Evolutionary conservation across 345 rosid genomes (phyloP).

Genomic region (Dipteronia dyeriana): DNA sequence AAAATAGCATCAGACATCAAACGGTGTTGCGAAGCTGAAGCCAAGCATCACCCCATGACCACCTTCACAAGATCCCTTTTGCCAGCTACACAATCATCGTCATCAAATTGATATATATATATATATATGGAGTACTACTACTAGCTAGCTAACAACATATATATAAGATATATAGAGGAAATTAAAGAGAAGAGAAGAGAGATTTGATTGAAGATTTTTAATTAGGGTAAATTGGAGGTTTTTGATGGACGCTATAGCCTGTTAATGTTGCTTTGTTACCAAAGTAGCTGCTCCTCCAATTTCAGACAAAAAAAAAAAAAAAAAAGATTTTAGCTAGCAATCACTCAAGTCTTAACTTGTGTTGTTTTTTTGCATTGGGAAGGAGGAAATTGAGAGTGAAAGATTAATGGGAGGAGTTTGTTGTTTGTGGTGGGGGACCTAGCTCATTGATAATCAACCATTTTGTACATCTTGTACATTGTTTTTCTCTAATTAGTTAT

Average conservation of each 20-base stretch:
- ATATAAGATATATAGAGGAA: background rate
- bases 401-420: background rate
- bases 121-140: background rate
- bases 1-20: slow-evolving; percentile 72
- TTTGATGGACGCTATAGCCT: slow-evolving; percentile 23
- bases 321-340: slow-evolving; percentile 5
- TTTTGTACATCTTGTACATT: slow-evolving; percentile 49
- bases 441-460: slow-evolving; percentile 17
- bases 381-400: background rate
- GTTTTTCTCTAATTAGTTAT: slow-evolving; percentile 49
- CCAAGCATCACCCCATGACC: slow-evolving; percentile 28
- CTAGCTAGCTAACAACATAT: too few relatives aligned
- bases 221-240: slow-evolving; percentile 20
- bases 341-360: background rate
- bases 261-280: slow-evolving; percentile 4
- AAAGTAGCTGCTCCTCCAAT: slow-evolving; percentile 29
- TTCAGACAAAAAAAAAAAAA: slow-evolving; percentile 3
- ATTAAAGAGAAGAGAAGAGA: background rate
- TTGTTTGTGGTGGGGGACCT: slow-evolving; percentile 10
- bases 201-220: slow-evolving; percentile 9
- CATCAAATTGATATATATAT: background rate
- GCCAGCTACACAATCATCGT: slow-evolving; percentile 16
- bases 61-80: slow-evolving; percentile 22
- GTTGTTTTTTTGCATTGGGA: slow-evolving; percentile 6
- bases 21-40: slow-evolving; percentile 41